phyloP scores from a whole-genome alignment of 148 eudicot genomes.

The Oxyria digyna region DNA sequence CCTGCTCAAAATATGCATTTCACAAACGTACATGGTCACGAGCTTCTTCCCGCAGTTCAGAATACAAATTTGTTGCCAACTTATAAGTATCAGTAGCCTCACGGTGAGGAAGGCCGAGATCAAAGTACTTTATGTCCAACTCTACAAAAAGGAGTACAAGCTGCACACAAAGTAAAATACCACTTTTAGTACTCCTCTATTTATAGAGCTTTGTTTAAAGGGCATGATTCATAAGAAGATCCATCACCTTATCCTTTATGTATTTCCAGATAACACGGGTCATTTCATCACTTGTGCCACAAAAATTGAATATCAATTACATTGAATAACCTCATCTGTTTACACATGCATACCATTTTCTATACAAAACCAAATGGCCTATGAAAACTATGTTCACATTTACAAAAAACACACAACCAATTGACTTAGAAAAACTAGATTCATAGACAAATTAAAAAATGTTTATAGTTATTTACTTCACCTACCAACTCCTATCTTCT shows the following conservation, averaged over 20 bases:
- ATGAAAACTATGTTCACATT: neutral
- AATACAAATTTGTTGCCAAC: conserved; percentile 78
- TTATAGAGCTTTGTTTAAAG: neutral
- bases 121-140: conserved; percentile 31
- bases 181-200: neutral
- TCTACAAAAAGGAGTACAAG: conserved; percentile 30
- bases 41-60: conserved; percentile 89
- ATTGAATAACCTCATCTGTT: neutral
- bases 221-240: neutral
- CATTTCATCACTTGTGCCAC: conserved; percentile 34
- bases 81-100: conserved; percentile 37
- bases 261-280: conserved; percentile 36
- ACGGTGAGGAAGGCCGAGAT: conserved; percentile 41
- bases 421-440: too few species aligned
- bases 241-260: conserved; percentile 36
- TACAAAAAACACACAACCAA: neutral
- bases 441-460: neutral
- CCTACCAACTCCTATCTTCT: neutral
- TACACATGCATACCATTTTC: neutral
- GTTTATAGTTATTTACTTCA: neutral
- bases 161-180: conserved; percentile 11
- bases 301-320: conserved; percentile 1
- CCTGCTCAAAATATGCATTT: conserved; percentile 93
- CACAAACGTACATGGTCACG: conserved; percentile 82
- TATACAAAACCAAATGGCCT: neutral